Conservation (phyloP, 179 eudicot species). For the Spinacia oleracea region DNA sequence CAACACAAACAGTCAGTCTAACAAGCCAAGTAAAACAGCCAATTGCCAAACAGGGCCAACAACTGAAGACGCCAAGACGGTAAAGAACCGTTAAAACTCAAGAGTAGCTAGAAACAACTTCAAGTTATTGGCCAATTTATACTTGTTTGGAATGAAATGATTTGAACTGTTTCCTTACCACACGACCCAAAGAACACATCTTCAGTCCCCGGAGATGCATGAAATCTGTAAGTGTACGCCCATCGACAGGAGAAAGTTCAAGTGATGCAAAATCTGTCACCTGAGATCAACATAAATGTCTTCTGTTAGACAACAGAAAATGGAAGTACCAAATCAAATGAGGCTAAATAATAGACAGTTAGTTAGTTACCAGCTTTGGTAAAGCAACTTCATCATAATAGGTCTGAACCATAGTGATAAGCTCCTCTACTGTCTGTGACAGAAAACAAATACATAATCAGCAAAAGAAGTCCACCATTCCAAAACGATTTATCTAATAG, state of each 20-base stretch:
- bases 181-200: slow-evolving; percentile 88
- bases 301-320: slow-evolving; percentile 15
- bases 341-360: not conserved
- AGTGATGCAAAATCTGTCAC: slow-evolving; percentile 95
- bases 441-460: slow-evolving; percentile 20
- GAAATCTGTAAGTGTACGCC: slow-evolving; percentile 92
- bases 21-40: too few species aligned
- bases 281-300: slow-evolving; percentile 35
- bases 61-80: too few species aligned
- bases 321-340: slow-evolving; percentile 1
- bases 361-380: slow-evolving; percentile 81
- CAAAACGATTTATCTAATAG: not conserved
- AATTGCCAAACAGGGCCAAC: too few species aligned
- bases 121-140: not conserved
- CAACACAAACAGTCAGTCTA: too few species aligned
- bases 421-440: slow-evolving; percentile 77
- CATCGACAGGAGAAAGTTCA: slow-evolving; percentile 99
- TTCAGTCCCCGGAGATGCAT: slow-evolving; percentile 95
- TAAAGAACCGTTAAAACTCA: not conserved
- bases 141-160: not conserved
- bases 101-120: not conserved
- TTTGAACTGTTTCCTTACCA: slow-evolving; percentile 53
- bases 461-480: not conserved
- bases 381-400: slow-evolving; percentile 89
- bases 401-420: slow-evolving; percentile 62